Evolutionary conservation across 2,329 filamentous ascomycete genomes (phyloP).

Genomic region (Scopulariopsis brevicaulis): DNA sequence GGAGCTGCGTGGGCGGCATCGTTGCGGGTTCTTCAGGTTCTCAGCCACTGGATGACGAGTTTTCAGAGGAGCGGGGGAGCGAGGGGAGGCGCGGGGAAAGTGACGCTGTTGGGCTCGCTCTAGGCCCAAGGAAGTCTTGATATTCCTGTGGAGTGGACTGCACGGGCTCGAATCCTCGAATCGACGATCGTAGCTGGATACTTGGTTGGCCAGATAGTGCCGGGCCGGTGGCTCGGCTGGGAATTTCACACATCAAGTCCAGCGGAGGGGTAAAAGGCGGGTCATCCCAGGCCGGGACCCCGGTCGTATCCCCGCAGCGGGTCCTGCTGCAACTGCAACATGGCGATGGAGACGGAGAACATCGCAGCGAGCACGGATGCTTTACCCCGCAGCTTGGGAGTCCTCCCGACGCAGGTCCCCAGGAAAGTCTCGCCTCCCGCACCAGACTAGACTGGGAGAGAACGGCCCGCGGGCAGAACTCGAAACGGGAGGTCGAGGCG

Average conservation of each 20-base stretch:
- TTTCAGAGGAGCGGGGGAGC: neutral
- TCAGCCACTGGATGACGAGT: neutral
- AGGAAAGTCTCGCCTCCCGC: neutral
- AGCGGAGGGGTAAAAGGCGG: neutral
- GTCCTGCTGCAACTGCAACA: too few relatives aligned
- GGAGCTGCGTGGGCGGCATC: constrained; percentile 33
- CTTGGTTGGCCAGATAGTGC: too few relatives aligned
- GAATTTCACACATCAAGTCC: neutral
- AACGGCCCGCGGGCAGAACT: neutral
- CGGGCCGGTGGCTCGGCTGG: neutral
- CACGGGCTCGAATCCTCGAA: too few relatives aligned
- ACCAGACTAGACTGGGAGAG: too few relatives aligned
- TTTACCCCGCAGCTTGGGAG: neutral
- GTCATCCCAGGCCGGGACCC: neutral
- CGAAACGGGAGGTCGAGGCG: neutral
- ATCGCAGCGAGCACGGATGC: too few relatives aligned
- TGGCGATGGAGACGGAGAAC: too few relatives aligned
- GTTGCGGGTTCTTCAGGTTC: neutral
- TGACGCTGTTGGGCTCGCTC: too few relatives aligned
- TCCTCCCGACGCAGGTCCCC: neutral
- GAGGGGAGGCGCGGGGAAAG: too few relatives aligned
- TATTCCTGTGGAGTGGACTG: too few relatives aligned
- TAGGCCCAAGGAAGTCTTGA: too few relatives aligned
- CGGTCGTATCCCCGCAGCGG: neutral
- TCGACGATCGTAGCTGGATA: too few relatives aligned